phyloP scores from a whole-genome alignment of 192 early-diverging fungal genomes.

The Coemansia sp. region DNA sequence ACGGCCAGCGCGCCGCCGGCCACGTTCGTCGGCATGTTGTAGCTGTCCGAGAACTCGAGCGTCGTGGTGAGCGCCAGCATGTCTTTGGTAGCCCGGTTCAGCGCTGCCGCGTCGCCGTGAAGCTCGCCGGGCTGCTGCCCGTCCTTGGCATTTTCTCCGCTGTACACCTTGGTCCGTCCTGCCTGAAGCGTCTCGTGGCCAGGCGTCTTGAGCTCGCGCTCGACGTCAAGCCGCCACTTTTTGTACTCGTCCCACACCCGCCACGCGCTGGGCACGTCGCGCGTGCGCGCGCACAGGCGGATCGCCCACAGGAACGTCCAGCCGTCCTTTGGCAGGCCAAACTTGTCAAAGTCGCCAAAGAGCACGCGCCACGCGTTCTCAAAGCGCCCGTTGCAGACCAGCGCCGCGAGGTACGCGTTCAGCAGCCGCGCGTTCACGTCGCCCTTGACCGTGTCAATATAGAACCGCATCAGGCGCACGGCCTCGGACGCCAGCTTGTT shows the following conservation, averaged over 20 bases:
- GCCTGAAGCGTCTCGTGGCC: conserved; percentile 28
- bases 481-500: conserved; percentile 34
- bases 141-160: not conserved
- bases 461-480: conserved; percentile 32
- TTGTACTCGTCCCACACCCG: conserved; percentile 69
- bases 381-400: conserved; percentile 56
- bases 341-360: conserved; percentile 52
- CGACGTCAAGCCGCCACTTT: conserved; percentile 52
- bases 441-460: conserved; percentile 33
- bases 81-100: conserved; percentile 22
- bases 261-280: conserved; percentile 60
- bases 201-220: conserved; percentile 35
- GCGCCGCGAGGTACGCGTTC: conserved; percentile 60
- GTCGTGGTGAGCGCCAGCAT: conserved; percentile 34
- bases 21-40: conserved; percentile 14
- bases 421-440: conserved; percentile 55
- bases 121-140: not conserved
- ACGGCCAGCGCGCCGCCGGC: conserved; percentile 36
- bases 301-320: conserved; percentile 63
- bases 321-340: conserved; percentile 53
- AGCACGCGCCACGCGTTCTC: conserved; percentile 52
- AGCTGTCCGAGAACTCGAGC: conserved; percentile 31
- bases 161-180: conserved; percentile 24
- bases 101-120: conserved; percentile 12
- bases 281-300: conserved; percentile 59